phyloP scores from a whole-genome alignment of 352 stramenopile genomes.

The Elongisporangium undulatum region DNA sequence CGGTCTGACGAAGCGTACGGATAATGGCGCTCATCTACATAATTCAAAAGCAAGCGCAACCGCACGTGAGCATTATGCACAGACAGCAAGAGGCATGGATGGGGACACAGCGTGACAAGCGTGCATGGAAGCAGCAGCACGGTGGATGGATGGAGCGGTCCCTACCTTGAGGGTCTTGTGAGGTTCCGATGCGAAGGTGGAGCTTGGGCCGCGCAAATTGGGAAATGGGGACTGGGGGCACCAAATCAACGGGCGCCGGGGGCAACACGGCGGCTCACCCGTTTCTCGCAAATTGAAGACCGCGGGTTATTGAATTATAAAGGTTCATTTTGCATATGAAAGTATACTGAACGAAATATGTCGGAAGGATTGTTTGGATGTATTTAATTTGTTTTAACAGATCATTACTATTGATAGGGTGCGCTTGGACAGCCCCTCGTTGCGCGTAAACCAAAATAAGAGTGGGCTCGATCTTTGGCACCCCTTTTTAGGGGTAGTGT shows the following conservation, averaged over 20 bases:
- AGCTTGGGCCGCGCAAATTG: background rate
- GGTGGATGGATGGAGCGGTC: background rate
- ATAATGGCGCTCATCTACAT: slow-evolving; percentile 56
- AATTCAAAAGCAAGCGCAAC: background rate
- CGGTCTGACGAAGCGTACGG: slow-evolving; percentile 57
- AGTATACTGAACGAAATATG: background rate
- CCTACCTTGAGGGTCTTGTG: background rate
- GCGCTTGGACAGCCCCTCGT: background rate
- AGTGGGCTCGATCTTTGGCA: background rate
- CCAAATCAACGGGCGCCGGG: background rate
- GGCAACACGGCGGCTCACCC: background rate
- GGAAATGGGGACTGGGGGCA: background rate
- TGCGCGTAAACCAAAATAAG: background rate
- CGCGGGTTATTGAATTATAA: background rate
- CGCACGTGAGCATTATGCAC: background rate
- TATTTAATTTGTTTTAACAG: background rate
- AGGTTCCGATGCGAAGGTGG: background rate
- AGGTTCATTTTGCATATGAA: background rate
- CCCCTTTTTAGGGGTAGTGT: background rate
- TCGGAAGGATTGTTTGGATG: background rate
- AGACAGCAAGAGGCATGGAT: background rate
- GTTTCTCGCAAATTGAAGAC: background rate
- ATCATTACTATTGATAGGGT: background rate
- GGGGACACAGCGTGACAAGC: background rate
- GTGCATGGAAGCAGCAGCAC: background rate